Base-by-base conservation (phyloP, 768 basidiomycete species). In the Boletus insuetus region DNA sequence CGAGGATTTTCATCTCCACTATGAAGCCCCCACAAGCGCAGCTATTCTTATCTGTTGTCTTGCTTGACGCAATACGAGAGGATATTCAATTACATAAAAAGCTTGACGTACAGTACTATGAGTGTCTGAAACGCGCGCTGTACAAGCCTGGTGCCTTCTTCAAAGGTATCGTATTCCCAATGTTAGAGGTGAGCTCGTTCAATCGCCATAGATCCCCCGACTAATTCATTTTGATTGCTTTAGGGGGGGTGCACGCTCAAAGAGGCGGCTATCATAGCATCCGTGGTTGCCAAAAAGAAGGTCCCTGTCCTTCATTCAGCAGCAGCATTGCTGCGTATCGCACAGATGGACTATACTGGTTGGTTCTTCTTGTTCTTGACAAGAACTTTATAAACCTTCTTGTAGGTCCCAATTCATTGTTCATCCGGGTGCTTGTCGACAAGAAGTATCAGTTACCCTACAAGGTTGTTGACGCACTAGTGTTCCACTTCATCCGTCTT, bases 101-200 rank as follows among this genome's bases (percentile, higher is more conserved):
- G 65, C 77, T 99, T 55, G 89, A 92, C 67, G 89, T 92, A 16
- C 97, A 99, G 56, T 89, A 94, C 58, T 99, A 94, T 64, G 91
- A 95, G 69, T 86, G 87, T n/a, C 69, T 99, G 61, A 94, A 93
- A 72, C 86, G 92, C 62, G 83, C 92, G 6, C 73, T 98, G 55
- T 98, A 96, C 73, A 99, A 98, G 71, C 97, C 97, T 3, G 90
- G 89, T 4, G 96, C 97, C 1, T 98, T 98, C 71, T 98, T 98
- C 80, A 98, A 99, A 70, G 97, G 96, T 5, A 86, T 99, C 54
- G 79, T 99, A 37, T 98, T 99, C 71, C 97, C 97, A 1, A 78
- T 99, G 70, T 81, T 97, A 56, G 93, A 96, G 68, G 95, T 94
- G 64, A 60, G 87, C 67, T 13, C 49, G 32, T 47, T 46, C 17